phyloP scores from a whole-genome alignment of 352 stramenopile species.

The Phytophthora cactorum region DNA sequence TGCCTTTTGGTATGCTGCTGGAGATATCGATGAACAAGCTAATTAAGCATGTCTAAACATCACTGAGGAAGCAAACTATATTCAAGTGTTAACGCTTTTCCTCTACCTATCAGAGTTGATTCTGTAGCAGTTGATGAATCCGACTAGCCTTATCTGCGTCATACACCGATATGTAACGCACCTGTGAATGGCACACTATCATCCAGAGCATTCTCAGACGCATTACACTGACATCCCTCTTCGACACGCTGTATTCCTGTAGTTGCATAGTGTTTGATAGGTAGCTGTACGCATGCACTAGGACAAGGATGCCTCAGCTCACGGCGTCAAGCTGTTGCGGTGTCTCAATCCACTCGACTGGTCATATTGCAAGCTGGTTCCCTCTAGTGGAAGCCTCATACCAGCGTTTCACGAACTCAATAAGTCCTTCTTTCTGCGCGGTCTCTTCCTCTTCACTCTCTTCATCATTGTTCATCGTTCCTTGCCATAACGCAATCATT shows the following conservation, averaged over 20 bases:
- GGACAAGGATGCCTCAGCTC: background rate
- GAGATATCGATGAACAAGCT: background rate
- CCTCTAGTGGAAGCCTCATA: background rate
- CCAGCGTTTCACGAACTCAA: background rate
- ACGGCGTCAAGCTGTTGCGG: background rate
- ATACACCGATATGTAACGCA: background rate
- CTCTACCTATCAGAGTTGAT: background rate
- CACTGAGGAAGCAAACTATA: background rate
- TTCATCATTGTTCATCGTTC: background rate
- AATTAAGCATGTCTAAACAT: background rate
- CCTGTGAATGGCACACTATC: background rate
- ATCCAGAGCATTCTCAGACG: background rate
- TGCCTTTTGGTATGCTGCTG: background rate
- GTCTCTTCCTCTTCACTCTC: background rate
- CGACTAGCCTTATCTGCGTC: background rate
- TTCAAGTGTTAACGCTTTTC: background rate
- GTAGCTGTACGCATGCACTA: background rate
- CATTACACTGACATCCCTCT: background rate
- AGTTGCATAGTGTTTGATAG: background rate
- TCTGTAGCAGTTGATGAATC: background rate
- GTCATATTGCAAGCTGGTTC: background rate
- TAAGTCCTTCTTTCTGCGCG: background rate
- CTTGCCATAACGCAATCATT: too few species aligned
- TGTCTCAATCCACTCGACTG: background rate
- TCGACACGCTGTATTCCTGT: background rate